phyloP scores from a whole-genome alignment of 2,329 filamentous ascomycete genomes.

The Sporothrix variecibatus region DNA sequence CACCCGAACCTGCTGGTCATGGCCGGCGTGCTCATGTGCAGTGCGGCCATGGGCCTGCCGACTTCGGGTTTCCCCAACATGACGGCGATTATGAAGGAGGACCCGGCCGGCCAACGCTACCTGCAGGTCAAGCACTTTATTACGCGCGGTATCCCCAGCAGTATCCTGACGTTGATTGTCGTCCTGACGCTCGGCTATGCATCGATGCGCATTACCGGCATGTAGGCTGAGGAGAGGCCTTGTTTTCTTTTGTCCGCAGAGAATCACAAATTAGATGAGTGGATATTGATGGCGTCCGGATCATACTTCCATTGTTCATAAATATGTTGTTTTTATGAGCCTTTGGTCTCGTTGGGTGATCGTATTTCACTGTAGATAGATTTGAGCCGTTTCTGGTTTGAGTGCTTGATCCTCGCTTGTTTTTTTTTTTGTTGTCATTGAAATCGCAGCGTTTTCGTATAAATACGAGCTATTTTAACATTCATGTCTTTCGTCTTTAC shows the following conservation, averaged over 20 bases:
- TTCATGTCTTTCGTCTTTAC: background rate
- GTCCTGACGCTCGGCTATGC: conserved; percentile 89
- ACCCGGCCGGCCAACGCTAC: conserved; percentile 88
- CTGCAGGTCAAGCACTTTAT: conserved; percentile 93
- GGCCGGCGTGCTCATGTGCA: conserved; percentile 93
- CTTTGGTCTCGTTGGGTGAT: background rate
- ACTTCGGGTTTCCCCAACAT: conserved; percentile 98
- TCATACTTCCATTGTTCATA: background rate
- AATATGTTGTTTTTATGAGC: no score
- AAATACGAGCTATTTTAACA: no score
- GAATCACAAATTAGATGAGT: background rate
- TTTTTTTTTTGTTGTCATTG: background rate
- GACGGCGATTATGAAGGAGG: conserved; percentile 99
- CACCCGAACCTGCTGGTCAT: conserved; percentile 95
- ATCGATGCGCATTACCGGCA: conserved; percentile 69
- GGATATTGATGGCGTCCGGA: background rate
- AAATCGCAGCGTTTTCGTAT: background rate
- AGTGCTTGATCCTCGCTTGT: no score
- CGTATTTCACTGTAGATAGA: background rate
- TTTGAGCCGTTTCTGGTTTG: background rate
- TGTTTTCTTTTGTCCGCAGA: background rate
- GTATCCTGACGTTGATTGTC: conserved; percentile 76
- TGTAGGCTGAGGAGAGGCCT: conserved; percentile 33
- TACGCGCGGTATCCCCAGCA: conserved; percentile 86
- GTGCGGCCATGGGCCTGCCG: conserved; percentile 93